A percentile compares a stretch with the other conserved stretches of the same genome.
phyloP scores from a whole-genome alignment of 345 rosid species.

The Cochlearia excelsa region DNA sequence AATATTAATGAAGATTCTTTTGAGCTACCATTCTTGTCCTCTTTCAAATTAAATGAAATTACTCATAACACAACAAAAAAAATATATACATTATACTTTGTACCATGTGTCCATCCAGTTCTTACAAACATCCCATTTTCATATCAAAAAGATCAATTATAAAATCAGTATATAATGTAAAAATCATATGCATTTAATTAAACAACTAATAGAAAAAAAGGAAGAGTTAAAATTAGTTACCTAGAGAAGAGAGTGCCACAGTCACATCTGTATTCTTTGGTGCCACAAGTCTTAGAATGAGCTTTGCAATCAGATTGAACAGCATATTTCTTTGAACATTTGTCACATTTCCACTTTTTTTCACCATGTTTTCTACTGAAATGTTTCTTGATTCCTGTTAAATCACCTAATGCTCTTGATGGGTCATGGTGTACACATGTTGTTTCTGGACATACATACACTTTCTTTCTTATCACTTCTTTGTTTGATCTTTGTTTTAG shows the following conservation, averaged over 20 bases:
- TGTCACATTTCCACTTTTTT: slow-evolving; percentile 96
- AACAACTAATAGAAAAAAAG: neutral
- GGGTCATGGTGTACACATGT: slow-evolving; percentile 89
- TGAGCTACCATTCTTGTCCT: slow-evolving; percentile 36
- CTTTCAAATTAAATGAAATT: slow-evolving; percentile 36
- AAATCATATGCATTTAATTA: slow-evolving; percentile 3
- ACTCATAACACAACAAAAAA: slow-evolving; percentile 34
- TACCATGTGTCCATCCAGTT: slow-evolving; percentile 36
- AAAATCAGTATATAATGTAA: neutral
- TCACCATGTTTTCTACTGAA: slow-evolving; percentile 90
- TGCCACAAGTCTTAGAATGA: slow-evolving; percentile 93
- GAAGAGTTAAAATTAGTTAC: slow-evolving; percentile 30
- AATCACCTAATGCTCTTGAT: slow-evolving; percentile 88
- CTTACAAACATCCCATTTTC: slow-evolving; percentile 14
- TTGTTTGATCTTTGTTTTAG: slow-evolving; percentile 76
- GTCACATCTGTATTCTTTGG: slow-evolving; percentile 90
- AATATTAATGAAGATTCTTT: slow-evolving; percentile 42
- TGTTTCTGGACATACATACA: slow-evolving; percentile 67
- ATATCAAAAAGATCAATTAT: too few species aligned
- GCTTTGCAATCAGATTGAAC: slow-evolving; percentile 99
- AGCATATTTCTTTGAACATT: slow-evolving; percentile 87
- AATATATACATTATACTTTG: slow-evolving; percentile 3
- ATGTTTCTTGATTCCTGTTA: slow-evolving; percentile 96
- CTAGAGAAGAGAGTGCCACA: slow-evolving; percentile 94
- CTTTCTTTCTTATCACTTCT: slow-evolving; percentile 51